Conservation (phyloP, 257 asterid genomes). For the Mentha longifolia region DNA sequence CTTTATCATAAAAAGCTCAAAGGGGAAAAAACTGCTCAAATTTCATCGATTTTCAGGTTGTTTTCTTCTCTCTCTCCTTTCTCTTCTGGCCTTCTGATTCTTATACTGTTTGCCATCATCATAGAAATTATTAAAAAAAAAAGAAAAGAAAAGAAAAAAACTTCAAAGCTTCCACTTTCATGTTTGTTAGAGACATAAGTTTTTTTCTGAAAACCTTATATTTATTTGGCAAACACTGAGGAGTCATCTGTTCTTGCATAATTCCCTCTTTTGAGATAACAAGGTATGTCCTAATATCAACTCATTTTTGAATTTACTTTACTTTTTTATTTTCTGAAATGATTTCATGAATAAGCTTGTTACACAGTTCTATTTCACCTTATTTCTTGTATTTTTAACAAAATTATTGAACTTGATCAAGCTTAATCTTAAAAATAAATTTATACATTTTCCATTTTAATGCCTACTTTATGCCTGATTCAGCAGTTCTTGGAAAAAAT, state of each 20-base stretch:
- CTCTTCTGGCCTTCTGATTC: constrained; percentile 18
- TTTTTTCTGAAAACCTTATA: constrained; percentile 3
- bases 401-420: constrained; percentile 11
- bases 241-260: constrained; percentile 13
- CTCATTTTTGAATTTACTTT: not conserved
- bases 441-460: not conserved
- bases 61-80: constrained; percentile 33
- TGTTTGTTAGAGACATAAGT: constrained; percentile 28
- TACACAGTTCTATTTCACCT: not conserved
- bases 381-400: not conserved
- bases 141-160: not conserved
- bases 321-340: not conserved
- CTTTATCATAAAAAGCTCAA: constrained; percentile 40
- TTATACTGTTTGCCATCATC: constrained; percentile 50
- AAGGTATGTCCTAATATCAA: constrained; percentile 36
- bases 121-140: constrained; percentile 23
- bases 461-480: not conserved
- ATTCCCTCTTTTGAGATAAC: constrained; percentile 27
- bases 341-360: constrained; percentile 14
- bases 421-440: not conserved
- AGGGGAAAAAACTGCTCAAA: constrained; percentile 6
- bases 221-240: constrained; percentile 23
- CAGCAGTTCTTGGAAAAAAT: too few species aligned
- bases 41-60: constrained; percentile 28
- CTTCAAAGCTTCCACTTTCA: constrained; percentile 39